phyloP scores from a whole-genome alignment of 1,139 yeast genomes.

The Scheffersomyces parashehatae region DNA sequence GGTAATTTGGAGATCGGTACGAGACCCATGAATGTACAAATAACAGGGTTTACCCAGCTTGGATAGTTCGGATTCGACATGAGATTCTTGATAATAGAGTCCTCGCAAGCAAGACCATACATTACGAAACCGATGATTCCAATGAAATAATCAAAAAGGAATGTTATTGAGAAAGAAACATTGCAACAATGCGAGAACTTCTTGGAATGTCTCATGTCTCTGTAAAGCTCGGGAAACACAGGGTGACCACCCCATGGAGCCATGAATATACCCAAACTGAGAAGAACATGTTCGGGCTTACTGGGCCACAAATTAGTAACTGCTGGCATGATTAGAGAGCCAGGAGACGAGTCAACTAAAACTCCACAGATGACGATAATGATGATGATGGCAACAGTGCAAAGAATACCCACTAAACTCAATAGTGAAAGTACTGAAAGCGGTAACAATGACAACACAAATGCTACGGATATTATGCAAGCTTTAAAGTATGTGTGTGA shows the following conservation, averaged over 20 bases:
- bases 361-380: conserved; percentile 66
- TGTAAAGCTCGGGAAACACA: conserved; percentile 75
- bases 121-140: conserved; percentile 41
- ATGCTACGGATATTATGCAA: conserved; percentile 45
- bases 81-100: conserved; percentile 40
- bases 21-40: conserved; percentile 40
- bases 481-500: conserved; percentile 52
- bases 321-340: conserved; percentile 63
- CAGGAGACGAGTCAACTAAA: conserved; percentile 54
- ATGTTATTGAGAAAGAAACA: conserved; percentile 36
- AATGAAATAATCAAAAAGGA: conserved; percentile 31
- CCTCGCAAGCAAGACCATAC: conserved; percentile 40
- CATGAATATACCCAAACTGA: conserved; percentile 74
- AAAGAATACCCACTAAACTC: conserved; percentile 71
- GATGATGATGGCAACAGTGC: conserved; percentile 65
- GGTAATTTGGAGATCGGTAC: conserved; percentile 46
- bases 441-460: conserved; percentile 72
- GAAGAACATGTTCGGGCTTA: conserved; percentile 47
- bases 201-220: conserved; percentile 81
- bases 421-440: conserved; percentile 69
- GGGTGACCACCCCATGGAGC: conserved; percentile 94
- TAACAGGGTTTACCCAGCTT: conserved; percentile 25
- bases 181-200: conserved; percentile 31
- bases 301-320: conserved; percentile 52
- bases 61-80: conserved; percentile 39